Conservation (phyloP, 2,329 filamentous ascomycete species). For the Microcera coccophila region DNA sequence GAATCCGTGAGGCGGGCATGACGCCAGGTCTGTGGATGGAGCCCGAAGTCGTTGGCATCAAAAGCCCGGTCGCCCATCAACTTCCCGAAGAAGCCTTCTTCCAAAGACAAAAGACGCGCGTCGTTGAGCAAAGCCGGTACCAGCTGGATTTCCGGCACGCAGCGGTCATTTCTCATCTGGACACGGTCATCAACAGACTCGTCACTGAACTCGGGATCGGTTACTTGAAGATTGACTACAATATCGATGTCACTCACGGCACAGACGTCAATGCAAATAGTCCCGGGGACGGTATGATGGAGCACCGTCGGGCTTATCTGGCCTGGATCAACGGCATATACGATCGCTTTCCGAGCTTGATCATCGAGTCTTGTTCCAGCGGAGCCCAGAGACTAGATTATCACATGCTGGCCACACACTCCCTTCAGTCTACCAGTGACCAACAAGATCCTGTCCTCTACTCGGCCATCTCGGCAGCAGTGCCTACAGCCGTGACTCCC, state of each 20-base stretch:
- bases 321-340: constrained; percentile 26
- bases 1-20: not conserved
- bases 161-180: not conserved
- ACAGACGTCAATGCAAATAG: not conserved
- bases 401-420: constrained; percentile 29
- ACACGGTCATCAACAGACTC: not conserved
- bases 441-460: constrained; percentile 32
- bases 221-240: not conserved
- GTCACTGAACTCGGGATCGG: not conserved
- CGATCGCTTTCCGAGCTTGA: constrained; percentile 25
- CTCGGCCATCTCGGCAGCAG: constrained; percentile 28
- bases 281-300: not conserved
- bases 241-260: not conserved
- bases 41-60: not conserved
- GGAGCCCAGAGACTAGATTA: constrained; percentile 34
- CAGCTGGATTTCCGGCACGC: not conserved
- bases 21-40: not conserved
- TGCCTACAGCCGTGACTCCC: constrained; percentile 31
- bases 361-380: constrained; percentile 34
- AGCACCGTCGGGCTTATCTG: constrained; percentile 24
- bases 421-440: constrained; percentile 33
- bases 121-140: not conserved
- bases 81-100: not conserved
- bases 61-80: not conserved
- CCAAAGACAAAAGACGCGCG: not conserved